Percentiles rank a stretch among this genome's conserved stretches.
phyloP scores from a whole-genome alignment of 2,329 filamentous ascomycete species.

The Colletotrichum lupini region DNA sequence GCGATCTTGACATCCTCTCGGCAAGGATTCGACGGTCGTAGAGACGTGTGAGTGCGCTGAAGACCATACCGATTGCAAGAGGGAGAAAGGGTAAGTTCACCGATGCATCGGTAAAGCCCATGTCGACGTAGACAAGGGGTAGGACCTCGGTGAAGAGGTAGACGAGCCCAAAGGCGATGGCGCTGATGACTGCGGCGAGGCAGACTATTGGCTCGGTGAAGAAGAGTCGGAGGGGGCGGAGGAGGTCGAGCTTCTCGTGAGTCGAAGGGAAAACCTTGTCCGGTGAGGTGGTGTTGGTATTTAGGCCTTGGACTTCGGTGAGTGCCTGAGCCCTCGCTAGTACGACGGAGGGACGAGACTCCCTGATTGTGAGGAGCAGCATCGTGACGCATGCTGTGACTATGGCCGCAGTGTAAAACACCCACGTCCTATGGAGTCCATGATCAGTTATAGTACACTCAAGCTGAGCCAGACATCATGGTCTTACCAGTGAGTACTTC shows the following conservation, averaged over 20 bases:
- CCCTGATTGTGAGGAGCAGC: neutral
- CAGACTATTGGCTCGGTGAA: slow-evolving; percentile 26
- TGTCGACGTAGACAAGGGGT: neutral
- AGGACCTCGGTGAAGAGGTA: slow-evolving; percentile 23
- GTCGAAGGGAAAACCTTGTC: neutral
- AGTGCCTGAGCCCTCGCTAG: neutral
- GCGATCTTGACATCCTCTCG: neutral
- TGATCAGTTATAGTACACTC: neutral
- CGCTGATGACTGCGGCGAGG: slow-evolving; percentile 7
- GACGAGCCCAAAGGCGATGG: slow-evolving; percentile 12
- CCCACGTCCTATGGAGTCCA: neutral
- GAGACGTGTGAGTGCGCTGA: slow-evolving; percentile 3
- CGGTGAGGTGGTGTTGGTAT: neutral
- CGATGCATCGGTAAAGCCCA: slow-evolving; percentile 4
- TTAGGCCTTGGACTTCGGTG: neutral
- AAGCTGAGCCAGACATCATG: neutral
- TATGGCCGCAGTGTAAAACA: slow-evolving; percentile 14
- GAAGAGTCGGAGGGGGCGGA: slow-evolving; percentile 3
- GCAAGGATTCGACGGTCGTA: neutral
- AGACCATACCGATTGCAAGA: neutral
- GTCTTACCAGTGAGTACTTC: neutral
- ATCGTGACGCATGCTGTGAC: neutral
- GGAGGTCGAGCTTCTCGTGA: slow-evolving; percentile 12
- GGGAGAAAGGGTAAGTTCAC: slow-evolving; percentile 15
- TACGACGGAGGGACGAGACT: slow-evolving; percentile 22